phyloP scores from a whole-genome alignment of 352 stramenopile genomes.

The Pythium aristosporum region DNA sequence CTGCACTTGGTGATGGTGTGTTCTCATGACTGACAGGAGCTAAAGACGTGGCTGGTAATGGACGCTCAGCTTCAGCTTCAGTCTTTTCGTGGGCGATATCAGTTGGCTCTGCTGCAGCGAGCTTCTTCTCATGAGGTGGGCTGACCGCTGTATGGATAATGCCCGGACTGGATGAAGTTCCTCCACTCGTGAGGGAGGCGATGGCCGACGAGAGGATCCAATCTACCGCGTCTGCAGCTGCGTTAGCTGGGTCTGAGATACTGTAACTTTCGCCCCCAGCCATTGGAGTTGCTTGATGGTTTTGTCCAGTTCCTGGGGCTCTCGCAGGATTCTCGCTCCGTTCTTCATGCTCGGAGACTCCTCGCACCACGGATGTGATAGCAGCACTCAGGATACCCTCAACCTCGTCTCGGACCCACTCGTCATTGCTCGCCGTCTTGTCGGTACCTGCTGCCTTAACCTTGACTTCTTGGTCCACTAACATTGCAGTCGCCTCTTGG shows the following conservation, averaged over 20 bases:
- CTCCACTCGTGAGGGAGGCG: not conserved
- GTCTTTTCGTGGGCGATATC: not conserved
- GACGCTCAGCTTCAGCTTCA: not conserved
- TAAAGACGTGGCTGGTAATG: not conserved
- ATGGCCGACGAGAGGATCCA: slow-evolving; percentile 5
- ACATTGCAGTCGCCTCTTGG: not conserved
- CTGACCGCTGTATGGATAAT: not conserved
- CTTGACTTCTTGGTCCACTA: not conserved
- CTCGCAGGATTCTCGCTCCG: not conserved
- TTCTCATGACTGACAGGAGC: not conserved
- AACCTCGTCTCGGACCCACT: slow-evolving; percentile 6
- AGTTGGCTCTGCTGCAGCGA: not conserved
- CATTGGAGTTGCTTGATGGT: not conserved
- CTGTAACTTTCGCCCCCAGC: not conserved
- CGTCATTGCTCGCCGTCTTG: not conserved
- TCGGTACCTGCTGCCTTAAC: not conserved
- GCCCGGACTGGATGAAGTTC: not conserved
- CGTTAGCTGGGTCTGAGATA: not conserved
- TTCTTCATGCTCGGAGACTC: not conserved
- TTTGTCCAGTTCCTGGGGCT: not conserved
- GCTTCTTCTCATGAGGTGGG: not conserved
- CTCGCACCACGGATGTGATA: not conserved
- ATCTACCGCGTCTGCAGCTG: not conserved
- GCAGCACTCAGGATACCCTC: not conserved
- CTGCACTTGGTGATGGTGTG: not conserved